Evolutionary conservation across 2,329 filamentous ascomycete species (phyloP), one percentile per base, ranked within the genome.

Genomic region (Pochonia chlamydosporia): DNA sequence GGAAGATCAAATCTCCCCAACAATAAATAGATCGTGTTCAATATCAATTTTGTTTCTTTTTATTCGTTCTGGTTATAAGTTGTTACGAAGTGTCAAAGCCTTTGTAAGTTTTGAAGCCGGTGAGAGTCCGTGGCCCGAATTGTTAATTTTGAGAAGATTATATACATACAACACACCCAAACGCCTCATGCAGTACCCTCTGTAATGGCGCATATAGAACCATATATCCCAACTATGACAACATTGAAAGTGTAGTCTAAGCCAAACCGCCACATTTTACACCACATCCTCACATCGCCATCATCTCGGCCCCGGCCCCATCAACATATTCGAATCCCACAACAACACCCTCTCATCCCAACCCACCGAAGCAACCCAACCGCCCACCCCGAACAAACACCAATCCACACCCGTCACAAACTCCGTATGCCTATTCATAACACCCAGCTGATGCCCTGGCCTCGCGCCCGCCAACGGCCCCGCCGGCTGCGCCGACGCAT

Each of bases 331-430:
- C 33, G 91, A 87, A 71, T 99, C 93, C 92, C 92, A 99, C 5
- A 99, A 80, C 58, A 95, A 72, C 10, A 99, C 78, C 57, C 83
- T 79, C 70, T 96, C 90, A 60, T 99, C 93, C 93, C 93, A 99
- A 1, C 89, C 91, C 2, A 87, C 88, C 52, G 88, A 95, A 2
- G 93, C 91, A 56, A 91, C 91, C 93, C 93, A 99, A 5, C 93
- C 93, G 54, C 95, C 91, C 21, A 82, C 86, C 4, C 93, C 93
- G 66, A 99, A 99, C 39, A 99, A 68, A 68, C 93, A 99, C 93
- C 95, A 99, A 65, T 99, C 93, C 1, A 97, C 87, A 7, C 93
- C 93, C 3, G 90, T 96, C 9, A 87, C 90, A 59, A 99, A 99
- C 70, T 99, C 93, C 1, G 92, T 96, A 65, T 99, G 93, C 16